phyloP scores from a whole-genome alignment of 2,329 filamentous ascomycete species.

The Ustulina deusta region DNA sequence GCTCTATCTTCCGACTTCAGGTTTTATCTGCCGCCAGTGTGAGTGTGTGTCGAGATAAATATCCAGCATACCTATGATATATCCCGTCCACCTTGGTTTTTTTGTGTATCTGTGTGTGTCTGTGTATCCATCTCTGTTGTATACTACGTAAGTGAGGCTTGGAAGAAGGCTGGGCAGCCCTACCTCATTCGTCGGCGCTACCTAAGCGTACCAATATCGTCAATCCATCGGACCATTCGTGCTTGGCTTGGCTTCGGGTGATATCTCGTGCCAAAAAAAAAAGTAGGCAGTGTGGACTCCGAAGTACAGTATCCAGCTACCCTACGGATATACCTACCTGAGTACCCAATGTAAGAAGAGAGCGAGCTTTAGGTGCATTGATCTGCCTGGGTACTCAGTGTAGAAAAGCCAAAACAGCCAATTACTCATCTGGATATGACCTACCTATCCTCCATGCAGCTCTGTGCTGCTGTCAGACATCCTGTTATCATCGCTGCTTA shows the following conservation, averaged over 20 bases:
- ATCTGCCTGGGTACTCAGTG: neutral
- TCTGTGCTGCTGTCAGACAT: neutral
- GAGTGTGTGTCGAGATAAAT: too few species aligned
- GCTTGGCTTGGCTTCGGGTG: slow-evolving; percentile 35
- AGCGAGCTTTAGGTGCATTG: neutral
- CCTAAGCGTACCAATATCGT: slow-evolving; percentile 25
- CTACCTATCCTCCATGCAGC: neutral
- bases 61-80: too few species aligned
- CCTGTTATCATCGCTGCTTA: neutral
- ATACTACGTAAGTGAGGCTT: slow-evolving; percentile 18
- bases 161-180: slow-evolving; percentile 25
- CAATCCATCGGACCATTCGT: slow-evolving; percentile 29
- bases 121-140: neutral
- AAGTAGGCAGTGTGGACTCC: slow-evolving; percentile 1
- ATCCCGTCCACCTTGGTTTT: too few species aligned
- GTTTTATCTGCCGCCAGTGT: too few species aligned
- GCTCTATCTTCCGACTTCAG: too few species aligned
- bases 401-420: neutral
- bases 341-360: neutral
- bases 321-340: too few species aligned
- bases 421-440: neutral
- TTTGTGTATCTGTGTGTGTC: neutral
- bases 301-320: neutral
- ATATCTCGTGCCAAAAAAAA: neutral
- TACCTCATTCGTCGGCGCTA: slow-evolving; percentile 23